phyloP scores from a whole-genome alignment of 805 yeast species.

The Priceomyces melissophilus region DNA sequence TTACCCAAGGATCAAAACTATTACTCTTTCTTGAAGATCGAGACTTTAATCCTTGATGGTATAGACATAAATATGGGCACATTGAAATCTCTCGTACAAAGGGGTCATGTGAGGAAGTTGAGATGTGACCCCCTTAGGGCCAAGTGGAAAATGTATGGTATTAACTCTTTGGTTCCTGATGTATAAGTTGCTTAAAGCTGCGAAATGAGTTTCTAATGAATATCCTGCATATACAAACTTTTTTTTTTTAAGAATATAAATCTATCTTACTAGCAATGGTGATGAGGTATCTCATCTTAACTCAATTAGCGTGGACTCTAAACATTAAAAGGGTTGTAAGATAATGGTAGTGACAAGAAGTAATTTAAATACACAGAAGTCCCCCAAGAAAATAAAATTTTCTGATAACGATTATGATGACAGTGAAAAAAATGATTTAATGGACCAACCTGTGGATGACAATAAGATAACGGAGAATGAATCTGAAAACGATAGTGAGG shows the following conservation, averaged over 20 bases:
- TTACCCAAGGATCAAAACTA: slow-evolving; percentile 1
- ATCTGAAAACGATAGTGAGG: slow-evolving; percentile 15
- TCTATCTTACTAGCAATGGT: neutral
- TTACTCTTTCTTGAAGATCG: slow-evolving; percentile 11
- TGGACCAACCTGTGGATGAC: slow-evolving; percentile 11
- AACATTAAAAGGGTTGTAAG: neutral
- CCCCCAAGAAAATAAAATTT: slow-evolving; percentile 30
- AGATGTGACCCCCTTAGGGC: slow-evolving; percentile 21
- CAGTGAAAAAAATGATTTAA: slow-evolving; percentile 13
- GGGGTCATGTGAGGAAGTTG: slow-evolving; percentile 16
- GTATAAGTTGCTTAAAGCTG: slow-evolving; percentile 2
- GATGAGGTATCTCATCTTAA: neutral
- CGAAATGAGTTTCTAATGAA: neutral
- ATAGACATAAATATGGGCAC: slow-evolving; percentile 29
- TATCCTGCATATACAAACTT: neutral
- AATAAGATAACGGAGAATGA: slow-evolving; percentile 14
- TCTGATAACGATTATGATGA: slow-evolving; percentile 24
- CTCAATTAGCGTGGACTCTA: slow-evolving; percentile 1
- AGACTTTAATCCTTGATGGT: slow-evolving; percentile 30
- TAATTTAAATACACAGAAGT: slow-evolving; percentile 11
- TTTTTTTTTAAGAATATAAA: neutral
- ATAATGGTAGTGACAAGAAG: slow-evolving; percentile 32
- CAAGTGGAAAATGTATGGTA: slow-evolving; percentile 35
- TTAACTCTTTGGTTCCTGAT: slow-evolving; percentile 22
- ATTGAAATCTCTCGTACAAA: slow-evolving; percentile 14